These are phyloP conservation scores for Bidens hawaiensis DNA, from an alignment of 140 eudicot species.

Conservation along the genomic window DNA sequence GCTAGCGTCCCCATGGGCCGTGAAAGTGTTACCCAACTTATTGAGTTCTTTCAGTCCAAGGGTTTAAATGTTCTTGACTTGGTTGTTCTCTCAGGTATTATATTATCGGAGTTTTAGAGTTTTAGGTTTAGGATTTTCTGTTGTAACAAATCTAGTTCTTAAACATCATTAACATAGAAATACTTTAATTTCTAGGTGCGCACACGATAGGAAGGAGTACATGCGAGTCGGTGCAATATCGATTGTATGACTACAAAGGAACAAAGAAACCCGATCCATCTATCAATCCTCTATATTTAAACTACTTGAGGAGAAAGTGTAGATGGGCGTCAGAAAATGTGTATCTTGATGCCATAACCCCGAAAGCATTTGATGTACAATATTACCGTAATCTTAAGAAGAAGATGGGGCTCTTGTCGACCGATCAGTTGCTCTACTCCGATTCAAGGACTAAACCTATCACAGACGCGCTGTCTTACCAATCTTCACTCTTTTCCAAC, in stretches of 20 bases:
- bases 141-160: no score
- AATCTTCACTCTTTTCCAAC: constrained; percentile 33
- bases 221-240: constrained; percentile 58
- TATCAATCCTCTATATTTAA: constrained; percentile 48
- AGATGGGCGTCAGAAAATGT: constrained; percentile 69
- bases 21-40: constrained; percentile 56
- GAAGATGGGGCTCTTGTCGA: constrained; percentile 72
- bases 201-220: constrained; percentile 82
- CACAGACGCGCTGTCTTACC: constrained; percentile 47
- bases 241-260: constrained; percentile 64
- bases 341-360: constrained; percentile 65
- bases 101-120: no score
- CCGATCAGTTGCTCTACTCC: constrained; percentile 57
- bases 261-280: constrained; percentile 63
- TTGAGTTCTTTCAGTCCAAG: constrained; percentile 72
- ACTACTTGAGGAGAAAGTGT: constrained; percentile 74
- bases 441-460: constrained; percentile 68
- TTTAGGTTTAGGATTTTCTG: no score
- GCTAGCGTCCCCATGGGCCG: constrained; percentile 61
- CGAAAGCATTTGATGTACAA: constrained; percentile 44
- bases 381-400: constrained; percentile 68
- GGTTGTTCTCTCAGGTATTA: constrained; percentile 87
- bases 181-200: constrained; percentile 40
- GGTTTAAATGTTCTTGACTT: constrained; percentile 72
- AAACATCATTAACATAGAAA: background rate